Percentiles rank a stretch among this genome's conserved stretches.
Conservation (phyloP, 352 stramenopile species). For the Phytophthora chlamydospora region DNA sequence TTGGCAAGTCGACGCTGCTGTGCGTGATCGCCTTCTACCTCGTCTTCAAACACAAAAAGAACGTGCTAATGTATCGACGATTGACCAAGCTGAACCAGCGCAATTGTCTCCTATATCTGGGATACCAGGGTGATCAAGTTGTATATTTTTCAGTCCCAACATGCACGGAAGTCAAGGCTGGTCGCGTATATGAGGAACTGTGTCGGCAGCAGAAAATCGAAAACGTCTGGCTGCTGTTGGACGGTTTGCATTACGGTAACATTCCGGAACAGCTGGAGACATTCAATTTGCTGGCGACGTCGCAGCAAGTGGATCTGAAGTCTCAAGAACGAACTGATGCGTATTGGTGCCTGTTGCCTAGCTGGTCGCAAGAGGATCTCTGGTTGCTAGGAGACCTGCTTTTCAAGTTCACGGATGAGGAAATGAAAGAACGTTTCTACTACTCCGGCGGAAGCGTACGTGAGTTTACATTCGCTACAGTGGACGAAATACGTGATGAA, state of each 20-base stretch:
- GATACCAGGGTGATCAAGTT: slow-evolving; percentile 14
- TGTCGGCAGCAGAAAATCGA: background rate
- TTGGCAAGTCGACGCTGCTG: slow-evolving; percentile 32
- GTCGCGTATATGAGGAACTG: background rate
- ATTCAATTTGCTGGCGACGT: slow-evolving; percentile 33
- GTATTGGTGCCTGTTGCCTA: slow-evolving; percentile 22
- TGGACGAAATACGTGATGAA: background rate
- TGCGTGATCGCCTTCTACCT: slow-evolving; percentile 29
- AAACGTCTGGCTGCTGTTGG: slow-evolving; percentile 19
- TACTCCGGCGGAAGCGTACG: slow-evolving; percentile 22
- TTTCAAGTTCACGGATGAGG: slow-evolving; percentile 3
- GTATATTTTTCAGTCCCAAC: slow-evolving; percentile 5
- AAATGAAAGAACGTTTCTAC: slow-evolving; percentile 18
- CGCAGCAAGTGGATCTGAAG: slow-evolving; percentile 26
- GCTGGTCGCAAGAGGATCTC: slow-evolving; percentile 16
- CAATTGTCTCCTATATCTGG: slow-evolving; percentile 13
- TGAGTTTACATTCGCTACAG: slow-evolving; percentile 15
- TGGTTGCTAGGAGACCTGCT: background rate
- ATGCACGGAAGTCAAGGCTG: background rate
- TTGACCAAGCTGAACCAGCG: slow-evolving; percentile 13
- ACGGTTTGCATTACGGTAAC: slow-evolving; percentile 6
- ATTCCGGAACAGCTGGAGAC: slow-evolving; percentile 7
- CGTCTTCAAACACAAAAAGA: no score
- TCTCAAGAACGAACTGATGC: slow-evolving; percentile 9
- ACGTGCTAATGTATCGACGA: no score